Conservation (phyloP, 371 early-diverging fungal genomes). For the Batrachochytrium dendrobatidis region DNA sequence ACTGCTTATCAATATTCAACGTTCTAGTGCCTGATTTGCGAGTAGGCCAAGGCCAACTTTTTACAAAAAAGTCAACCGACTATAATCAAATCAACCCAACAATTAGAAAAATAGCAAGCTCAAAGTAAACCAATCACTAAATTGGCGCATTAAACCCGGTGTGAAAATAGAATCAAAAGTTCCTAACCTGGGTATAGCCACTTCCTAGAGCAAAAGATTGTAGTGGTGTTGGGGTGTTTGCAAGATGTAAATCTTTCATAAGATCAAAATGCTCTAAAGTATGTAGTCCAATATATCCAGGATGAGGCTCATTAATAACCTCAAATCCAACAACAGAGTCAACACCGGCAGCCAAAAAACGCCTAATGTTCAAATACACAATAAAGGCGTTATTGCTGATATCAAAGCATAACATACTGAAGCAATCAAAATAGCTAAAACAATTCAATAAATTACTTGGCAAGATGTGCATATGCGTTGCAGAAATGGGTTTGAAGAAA, state of each 20-base stretch:
- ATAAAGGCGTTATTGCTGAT: no score
- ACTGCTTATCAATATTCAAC: conserved; percentile 46
- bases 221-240: conserved; percentile 60
- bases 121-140: neutral
- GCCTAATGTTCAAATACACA: no score
- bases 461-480: conserved; percentile 31
- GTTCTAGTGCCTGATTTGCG: conserved; percentile 44
- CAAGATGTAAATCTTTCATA: conserved; percentile 57
- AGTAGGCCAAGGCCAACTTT: conserved; percentile 69
- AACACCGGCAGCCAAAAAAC: conserved; percentile 42
- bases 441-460: conserved; percentile 18
- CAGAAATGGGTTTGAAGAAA: conserved; percentile 65
- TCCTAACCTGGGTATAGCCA: conserved; percentile 24
- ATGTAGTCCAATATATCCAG: conserved; percentile 65
- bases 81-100: conserved; percentile 12
- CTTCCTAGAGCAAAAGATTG: conserved; percentile 63
- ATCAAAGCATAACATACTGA: no score
- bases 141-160: neutral
- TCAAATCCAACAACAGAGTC: conserved; percentile 68
- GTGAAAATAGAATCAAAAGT: neutral
- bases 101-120: neutral
- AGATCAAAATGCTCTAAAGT: conserved; percentile 54
- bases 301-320: conserved; percentile 77
- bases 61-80: conserved; percentile 60
- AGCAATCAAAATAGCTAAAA: neutral